Evolutionary conservation across 805 yeast genomes (phyloP).

Genomic region (Teunomyces atbi): DNA sequence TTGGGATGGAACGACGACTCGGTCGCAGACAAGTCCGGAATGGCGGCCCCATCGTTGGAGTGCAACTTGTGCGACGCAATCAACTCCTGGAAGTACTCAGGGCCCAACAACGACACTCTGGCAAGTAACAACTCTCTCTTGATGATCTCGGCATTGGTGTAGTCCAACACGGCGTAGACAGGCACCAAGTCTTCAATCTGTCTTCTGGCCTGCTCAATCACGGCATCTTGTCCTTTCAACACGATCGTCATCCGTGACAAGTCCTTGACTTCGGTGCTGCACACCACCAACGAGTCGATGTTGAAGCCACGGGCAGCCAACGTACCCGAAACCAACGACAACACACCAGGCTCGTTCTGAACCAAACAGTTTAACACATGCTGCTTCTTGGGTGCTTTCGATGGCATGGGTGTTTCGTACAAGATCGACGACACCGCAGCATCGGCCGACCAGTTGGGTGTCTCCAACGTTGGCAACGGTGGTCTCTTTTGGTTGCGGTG

Average conservation of each 20-base stretch:
- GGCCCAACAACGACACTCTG: constrained; percentile 89
- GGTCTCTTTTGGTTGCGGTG: constrained; percentile 87
- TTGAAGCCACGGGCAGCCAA: constrained; percentile 98
- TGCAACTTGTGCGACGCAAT: constrained; percentile 75
- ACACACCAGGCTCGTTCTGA: constrained; percentile 98
- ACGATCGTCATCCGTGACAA: constrained; percentile 96
- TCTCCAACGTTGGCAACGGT: constrained; percentile 86
- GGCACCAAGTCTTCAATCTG: constrained; percentile 98
- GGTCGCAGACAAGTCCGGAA: constrained; percentile 43
- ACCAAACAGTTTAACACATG: constrained; percentile 96
- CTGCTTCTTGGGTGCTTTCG: constrained; percentile 63
- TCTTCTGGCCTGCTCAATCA: constrained; percentile 96
- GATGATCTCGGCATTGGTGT: constrained; percentile 85
- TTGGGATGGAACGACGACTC: constrained; percentile 75
- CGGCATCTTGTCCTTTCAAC: constrained; percentile 90
- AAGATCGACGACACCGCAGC: constrained; percentile 94
- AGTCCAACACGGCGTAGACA: constrained; percentile 95
- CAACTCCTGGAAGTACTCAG: constrained; percentile 96
- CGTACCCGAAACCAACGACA: constrained; percentile 89
- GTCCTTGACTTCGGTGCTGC: constrained; percentile 94
- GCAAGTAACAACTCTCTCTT: constrained; percentile 89
- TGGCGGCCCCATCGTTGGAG: constrained; percentile 37
- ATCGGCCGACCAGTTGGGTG: constrained; percentile 94
- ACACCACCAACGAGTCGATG: constrained; percentile 94
- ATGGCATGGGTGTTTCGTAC: constrained; percentile 80